These are phyloP conservation scores for Pyrenochaeta sp. DNA, from an alignment of 2,329 filamentous ascomycete species.

Conservation along the genomic window DNA sequence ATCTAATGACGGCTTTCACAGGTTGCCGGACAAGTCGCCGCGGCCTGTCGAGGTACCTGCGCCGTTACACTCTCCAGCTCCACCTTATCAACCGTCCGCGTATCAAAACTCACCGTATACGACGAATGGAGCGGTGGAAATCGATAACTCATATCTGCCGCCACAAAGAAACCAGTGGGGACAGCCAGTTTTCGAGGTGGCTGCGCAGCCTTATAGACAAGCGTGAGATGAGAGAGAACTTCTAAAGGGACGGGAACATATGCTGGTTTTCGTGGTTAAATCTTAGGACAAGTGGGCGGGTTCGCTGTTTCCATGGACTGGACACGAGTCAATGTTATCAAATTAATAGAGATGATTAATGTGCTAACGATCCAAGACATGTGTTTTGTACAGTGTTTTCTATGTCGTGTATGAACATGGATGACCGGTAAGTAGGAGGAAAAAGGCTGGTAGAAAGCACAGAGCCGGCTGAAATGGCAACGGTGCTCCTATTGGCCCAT, in stretches of 20 bases:
- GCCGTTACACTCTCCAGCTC: conserved; percentile 14
- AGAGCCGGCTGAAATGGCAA: not conserved
- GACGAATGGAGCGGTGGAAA: conserved; percentile 15
- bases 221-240: not conserved
- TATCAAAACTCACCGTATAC: conserved; percentile 6
- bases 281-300: no score
- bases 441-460: not conserved
- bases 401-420: no score
- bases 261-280: not conserved
- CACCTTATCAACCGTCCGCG: conserved; percentile 10
- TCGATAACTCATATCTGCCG: conserved; percentile 15
- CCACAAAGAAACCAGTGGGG: conserved; percentile 19
- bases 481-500: not conserved
- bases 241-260: not conserved
- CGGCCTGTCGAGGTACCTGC: conserved; percentile 23
- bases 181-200: conserved; percentile 23
- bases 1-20: conserved; percentile 22
- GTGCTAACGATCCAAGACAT: no score
- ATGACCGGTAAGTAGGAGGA: no score
- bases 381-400: no score
- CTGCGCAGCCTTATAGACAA: conserved; percentile 11
- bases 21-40: conserved; percentile 20
- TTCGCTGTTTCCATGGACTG: no score
- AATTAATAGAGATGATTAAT: no score
- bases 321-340: not conserved